Evolutionary conservation across 169 alveolate species (phyloP).

Genomic region (Babesia sp.): DNA sequence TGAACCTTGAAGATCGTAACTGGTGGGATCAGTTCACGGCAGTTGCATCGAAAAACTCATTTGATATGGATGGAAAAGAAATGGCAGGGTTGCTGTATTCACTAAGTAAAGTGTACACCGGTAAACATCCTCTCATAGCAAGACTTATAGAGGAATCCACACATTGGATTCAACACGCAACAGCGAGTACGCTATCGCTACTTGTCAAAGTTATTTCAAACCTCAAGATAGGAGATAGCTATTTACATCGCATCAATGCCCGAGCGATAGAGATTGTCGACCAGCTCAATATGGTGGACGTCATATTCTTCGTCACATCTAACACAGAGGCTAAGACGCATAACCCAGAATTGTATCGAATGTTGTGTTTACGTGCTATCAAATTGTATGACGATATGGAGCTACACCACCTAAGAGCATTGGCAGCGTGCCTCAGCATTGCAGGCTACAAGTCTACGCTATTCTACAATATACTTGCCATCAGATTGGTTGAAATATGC

Average conservation of each 20-base stretch:
- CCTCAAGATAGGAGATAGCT: slow-evolving; percentile 30
- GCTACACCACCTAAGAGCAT: slow-evolving; percentile 51
- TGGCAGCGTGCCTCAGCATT: slow-evolving; percentile 50
- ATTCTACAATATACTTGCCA: slow-evolving; percentile 36
- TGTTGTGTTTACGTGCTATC: slow-evolving; percentile 32
- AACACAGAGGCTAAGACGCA: slow-evolving; percentile 45
- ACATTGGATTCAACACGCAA: slow-evolving; percentile 45
- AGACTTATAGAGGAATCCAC: slow-evolving; percentile 43
- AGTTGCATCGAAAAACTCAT: slow-evolving; percentile 13
- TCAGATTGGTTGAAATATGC: slow-evolving; percentile 24
- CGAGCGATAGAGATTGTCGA: slow-evolving; percentile 52
- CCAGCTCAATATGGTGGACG: slow-evolving; percentile 54
- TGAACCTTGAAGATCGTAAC: slow-evolving; percentile 34
- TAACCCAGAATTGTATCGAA: slow-evolving; percentile 37
- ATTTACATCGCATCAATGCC: slow-evolving; percentile 14
- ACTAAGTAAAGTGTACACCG: slow-evolving; percentile 24
- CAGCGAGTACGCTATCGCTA: slow-evolving; percentile 42
- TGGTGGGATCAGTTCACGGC: slow-evolving; percentile 63
- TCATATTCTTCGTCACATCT: slow-evolving; percentile 53
- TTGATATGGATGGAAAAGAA: slow-evolving; percentile 68
- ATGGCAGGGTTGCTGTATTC: slow-evolving; percentile 60
- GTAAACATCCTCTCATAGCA: slow-evolving; percentile 13
- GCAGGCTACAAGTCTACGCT: slow-evolving; percentile 48
- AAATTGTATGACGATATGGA: slow-evolving; percentile 51
- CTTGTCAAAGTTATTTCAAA: slow-evolving; percentile 45